Base-by-base conservation (phyloP, 2,329 filamentous ascomycete species). In the Colletotrichum cuscutae region DNA sequence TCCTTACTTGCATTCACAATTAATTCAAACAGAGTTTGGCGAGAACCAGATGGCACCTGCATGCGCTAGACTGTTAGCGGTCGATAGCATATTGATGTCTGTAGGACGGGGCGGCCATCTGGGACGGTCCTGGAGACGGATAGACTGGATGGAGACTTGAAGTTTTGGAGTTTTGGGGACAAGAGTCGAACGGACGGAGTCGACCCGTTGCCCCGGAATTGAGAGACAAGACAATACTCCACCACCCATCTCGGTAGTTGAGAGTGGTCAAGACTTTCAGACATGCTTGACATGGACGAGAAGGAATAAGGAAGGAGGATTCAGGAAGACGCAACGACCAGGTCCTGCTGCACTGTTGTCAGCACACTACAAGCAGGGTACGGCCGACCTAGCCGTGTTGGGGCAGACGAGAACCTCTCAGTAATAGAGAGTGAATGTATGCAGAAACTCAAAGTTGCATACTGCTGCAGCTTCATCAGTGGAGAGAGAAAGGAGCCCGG, bases 231-330 rank as follows among this genome's bases (percentile, higher is more conserved):
- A 49, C 59, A 53, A n/a, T 53, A 53, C 11, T 22, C 42, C 42
- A 49, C 65, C 58, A 59, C 53, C 13, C 42, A 49, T 67, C 11
- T 67, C 58, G 69, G 59, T 32, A 64, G 57, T 58, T 71, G 63
- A 56, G n/a, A 42, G 46, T 35, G n/a, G 58, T 42, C 22, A 19
- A 13, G n/a, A 26, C 42, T 4, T n/a, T 59, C n/a, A 15, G 37
- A 42, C 37, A 19, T 19, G 37, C 37, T 42, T 42, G 37, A 28
- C 22, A 15, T 26, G 26, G 35, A 12, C 28, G 28, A 64, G 42
- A n/a, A 46, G 42, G 12, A 61, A 69, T 26, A 32, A 11, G 42
- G 58, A n/a, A 54, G 28, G 37, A 42, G 7, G 37, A 42, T 42
- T 42, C 37, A 42, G 37, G 22, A 49, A 12, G 35, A 46, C 15